These are phyloP conservation scores for Sicyos edulis DNA, from an alignment of 306 rosid genomes.

Conservation along the genomic window DNA sequence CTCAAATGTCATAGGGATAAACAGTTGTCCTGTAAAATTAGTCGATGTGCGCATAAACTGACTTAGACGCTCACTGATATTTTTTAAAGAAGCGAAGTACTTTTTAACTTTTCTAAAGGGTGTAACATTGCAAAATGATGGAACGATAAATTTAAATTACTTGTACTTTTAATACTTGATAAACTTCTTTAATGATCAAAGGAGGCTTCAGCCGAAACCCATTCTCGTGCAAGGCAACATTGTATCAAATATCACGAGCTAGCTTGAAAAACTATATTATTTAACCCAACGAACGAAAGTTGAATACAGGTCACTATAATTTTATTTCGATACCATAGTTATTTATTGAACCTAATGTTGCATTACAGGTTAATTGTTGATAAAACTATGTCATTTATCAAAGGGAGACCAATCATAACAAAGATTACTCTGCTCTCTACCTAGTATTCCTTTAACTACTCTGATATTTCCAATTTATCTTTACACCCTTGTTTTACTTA, in stretches of 20 bases:
- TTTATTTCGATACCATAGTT: not conserved
- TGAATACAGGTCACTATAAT: not conserved
- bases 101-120: too few species aligned
- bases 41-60: too few species aligned
- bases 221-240: not conserved
- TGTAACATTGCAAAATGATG: too few species aligned
- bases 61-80: too few species aligned
- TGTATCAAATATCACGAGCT: not conserved
- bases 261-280: conserved; percentile 4
- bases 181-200: not conserved
- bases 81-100: too few species aligned
- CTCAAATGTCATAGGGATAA: too few species aligned
- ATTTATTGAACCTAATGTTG: not conserved
- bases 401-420: not conserved
- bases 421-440: not conserved
- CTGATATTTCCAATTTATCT: conserved; percentile 1
- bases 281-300: not conserved
- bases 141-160: not conserved
- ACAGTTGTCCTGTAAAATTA: too few species aligned
- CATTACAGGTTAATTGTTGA: not conserved
- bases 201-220: not conserved
- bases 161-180: not conserved
- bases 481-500: not conserved
- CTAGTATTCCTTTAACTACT: not conserved
- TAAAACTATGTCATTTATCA: not conserved